Base-by-base conservation (phyloP, 257 asterid species). In the Plantago major region DNA sequence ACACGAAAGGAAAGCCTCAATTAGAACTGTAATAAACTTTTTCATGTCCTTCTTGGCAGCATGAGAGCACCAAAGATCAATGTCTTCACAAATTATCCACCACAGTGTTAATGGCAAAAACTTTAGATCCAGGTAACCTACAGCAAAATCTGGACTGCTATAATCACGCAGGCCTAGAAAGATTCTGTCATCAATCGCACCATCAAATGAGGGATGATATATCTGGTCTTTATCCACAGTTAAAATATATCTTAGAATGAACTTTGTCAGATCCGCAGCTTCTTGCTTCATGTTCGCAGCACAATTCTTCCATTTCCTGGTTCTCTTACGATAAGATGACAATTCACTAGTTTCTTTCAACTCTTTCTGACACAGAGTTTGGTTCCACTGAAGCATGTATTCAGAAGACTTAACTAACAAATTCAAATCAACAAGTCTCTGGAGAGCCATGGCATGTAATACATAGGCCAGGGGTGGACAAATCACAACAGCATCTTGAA, bases 51-150 rank as follows among this genome's bases (percentile, higher is more conserved):
- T 92, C 76, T 84, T 86, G 49, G 81, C 62, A 80, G 95, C 89
- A 83, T 83, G 83, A 59, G 72, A 55, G 70, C 84, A 79, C 97
- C 98, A 92, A 47, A 86, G 72, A 80, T 92, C 97, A 73, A 80
- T 75, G 67, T 82, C 71, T 63, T 81, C 81, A 69, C 95, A 84
- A 71, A 77, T 47, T 65, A 77, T 73, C 76, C 79, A 73, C 93
- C 90, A 86, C 65, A 86, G 26, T 38, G 83, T 73, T 67, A 78
- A 50, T 60, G 88, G 71, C 71, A 89, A 68, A 26, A 83, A 73
- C 60, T 73, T 83, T 56, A 75, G 71, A 56, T 83, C 78, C 54
- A 92, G 63, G 72, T 82, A 68, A 63, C 95, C 95, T 69, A 81
- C 53, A 56, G 86, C 40, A 70, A 73, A 70, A 65, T 66, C 67